Conservation (phyloP, 2,329 filamentous ascomycete species). For the Sclerotinia minor region DNA sequence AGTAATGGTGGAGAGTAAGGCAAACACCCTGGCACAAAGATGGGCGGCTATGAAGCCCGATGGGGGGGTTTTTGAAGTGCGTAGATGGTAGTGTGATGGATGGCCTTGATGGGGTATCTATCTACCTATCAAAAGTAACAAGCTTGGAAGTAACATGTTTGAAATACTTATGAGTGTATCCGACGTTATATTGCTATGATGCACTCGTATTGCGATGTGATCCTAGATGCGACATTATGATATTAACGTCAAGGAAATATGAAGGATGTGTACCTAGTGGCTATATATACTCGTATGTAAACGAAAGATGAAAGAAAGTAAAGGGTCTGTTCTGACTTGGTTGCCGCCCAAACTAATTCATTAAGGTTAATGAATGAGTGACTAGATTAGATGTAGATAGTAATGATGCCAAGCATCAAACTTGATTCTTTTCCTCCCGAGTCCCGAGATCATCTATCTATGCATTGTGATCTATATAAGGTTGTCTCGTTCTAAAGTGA, state of each 20-base stretch:
- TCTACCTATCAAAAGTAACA: not conserved
- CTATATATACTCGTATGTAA: too few species aligned
- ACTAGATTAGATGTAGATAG: not conserved
- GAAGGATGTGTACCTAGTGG: too few species aligned
- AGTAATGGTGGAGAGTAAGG: slow-evolving; percentile 13
- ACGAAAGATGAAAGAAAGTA: not conserved
- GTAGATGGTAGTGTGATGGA: too few species aligned
- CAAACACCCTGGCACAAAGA: slow-evolving; percentile 14
- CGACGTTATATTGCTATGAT: not conserved
- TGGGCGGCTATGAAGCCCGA: slow-evolving; percentile 22
- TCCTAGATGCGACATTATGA: not conserved
- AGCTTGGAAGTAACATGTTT: too few species aligned
- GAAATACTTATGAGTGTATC: not conserved
- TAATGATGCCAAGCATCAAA: not conserved
- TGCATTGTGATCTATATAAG: not conserved
- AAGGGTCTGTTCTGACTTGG: not conserved
- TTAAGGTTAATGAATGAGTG: too few species aligned
- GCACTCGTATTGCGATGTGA: not conserved
- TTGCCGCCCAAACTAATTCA: slow-evolving; percentile 7
- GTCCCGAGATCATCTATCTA: slow-evolving; percentile 1
- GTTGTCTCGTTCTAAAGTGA: not conserved
- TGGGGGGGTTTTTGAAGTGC: not conserved
- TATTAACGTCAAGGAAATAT: not conserved
- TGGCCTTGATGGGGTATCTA: not conserved
- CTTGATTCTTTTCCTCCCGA: not conserved